Evolutionary conservation across 192 early-diverging fungal species (phyloP).

Genomic region (Coemansia erecta): DNA sequence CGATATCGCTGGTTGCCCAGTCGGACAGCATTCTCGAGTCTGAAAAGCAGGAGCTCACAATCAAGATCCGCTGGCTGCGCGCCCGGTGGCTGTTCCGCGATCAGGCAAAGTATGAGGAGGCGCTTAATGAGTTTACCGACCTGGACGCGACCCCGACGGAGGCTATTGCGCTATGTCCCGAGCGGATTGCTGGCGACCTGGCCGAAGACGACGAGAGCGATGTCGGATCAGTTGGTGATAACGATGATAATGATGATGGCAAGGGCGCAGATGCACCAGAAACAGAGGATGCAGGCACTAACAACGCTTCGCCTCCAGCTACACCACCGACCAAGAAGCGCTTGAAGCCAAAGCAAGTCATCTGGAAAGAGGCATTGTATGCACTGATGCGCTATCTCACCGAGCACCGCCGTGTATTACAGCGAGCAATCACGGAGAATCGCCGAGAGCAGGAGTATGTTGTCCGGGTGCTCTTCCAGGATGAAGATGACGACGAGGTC

Average conservation of each 20-base stretch:
- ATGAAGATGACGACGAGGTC: constrained; percentile 37
- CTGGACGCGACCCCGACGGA: constrained; percentile 64
- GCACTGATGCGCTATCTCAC: constrained; percentile 86
- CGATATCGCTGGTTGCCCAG: constrained; percentile 71
- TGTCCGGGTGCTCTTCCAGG: constrained; percentile 35
- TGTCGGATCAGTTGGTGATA: constrained; percentile 9
- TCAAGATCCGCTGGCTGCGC: constrained; percentile 62
- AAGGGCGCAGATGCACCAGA: constrained; percentile 5
- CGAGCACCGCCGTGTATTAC: constrained; percentile 75
- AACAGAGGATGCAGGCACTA: constrained; percentile 7
- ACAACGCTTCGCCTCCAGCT: constrained; percentile 4
- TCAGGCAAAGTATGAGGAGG: constrained; percentile 61
- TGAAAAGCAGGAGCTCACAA: constrained; percentile 64
- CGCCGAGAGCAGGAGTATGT: constrained; percentile 40
- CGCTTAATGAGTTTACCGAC: constrained; percentile 65
- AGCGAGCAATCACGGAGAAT: constrained; percentile 50
- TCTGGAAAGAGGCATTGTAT: constrained; percentile 47
- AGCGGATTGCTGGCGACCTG: constrained; percentile 64
- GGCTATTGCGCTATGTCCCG: constrained; percentile 67
- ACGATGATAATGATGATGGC: constrained; percentile 6
- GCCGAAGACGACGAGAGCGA: constrained; percentile 37
- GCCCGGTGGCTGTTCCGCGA: constrained; percentile 70
- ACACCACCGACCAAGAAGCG: neutral
- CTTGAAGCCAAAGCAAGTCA: constrained; percentile 19
- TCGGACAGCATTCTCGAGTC: constrained; percentile 70